These are phyloP conservation scores for Debaryomyces sp. DNA, from an alignment of 1,139 yeast species.

Conservation along the genomic window DNA sequence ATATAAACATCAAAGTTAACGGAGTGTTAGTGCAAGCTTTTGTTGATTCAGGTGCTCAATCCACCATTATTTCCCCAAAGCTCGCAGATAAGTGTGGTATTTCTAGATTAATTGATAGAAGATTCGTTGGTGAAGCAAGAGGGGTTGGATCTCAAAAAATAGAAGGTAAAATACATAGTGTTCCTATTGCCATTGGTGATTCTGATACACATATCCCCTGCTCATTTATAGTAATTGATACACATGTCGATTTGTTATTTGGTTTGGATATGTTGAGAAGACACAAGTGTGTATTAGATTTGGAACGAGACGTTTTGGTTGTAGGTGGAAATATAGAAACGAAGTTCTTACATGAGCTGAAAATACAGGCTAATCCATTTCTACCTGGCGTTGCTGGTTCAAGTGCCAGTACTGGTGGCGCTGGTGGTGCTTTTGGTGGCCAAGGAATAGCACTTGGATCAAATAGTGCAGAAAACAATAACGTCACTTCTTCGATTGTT, in stretches of 20 bases:
- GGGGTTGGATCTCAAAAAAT: conserved; percentile 89
- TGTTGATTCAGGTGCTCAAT: conserved; percentile 96
- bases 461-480: conserved; percentile 2
- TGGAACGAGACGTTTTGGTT: conserved; percentile 64
- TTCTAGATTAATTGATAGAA: conserved; percentile 72
- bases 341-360: conserved; percentile 71
- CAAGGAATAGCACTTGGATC: conserved; percentile 11
- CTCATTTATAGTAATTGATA: conserved; percentile 79
- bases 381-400: conserved; percentile 16
- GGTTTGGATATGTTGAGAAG: conserved; percentile 85
- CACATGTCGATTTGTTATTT: conserved; percentile 66
- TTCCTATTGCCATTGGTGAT: conserved; percentile 77
- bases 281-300: conserved; percentile 82
- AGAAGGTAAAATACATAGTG: conserved; percentile 85
- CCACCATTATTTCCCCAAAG: conserved; percentile 76
- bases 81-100: conserved; percentile 77
- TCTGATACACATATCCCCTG: conserved; percentile 61
- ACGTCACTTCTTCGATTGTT: conserved; percentile 18
- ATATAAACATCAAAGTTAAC: conserved; percentile 74
- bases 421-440: conserved; percentile 28
- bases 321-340: conserved; percentile 74
- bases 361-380: conserved; percentile 53
- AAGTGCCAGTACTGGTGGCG: conserved; percentile 26
- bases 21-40: conserved; percentile 85
- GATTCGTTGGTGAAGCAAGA: conserved; percentile 80